Evolutionary conservation across 2,329 filamentous ascomycete genomes (phyloP).

Genomic region (Aspergillus versicolor): DNA sequence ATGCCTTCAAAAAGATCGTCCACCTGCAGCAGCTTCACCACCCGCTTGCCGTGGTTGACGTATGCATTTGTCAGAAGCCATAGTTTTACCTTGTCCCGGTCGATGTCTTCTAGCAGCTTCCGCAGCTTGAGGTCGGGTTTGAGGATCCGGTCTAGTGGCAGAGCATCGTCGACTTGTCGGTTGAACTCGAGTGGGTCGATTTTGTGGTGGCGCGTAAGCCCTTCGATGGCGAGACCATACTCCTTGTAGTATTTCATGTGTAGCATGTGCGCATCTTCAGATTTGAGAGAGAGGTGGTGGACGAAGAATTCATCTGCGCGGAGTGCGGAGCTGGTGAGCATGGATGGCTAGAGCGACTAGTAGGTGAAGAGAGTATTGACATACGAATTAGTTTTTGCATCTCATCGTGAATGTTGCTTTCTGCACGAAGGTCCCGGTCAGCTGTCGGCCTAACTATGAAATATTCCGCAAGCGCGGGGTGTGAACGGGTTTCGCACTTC

Average conservation of each 20-base stretch:
- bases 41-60: conserved; percentile 78
- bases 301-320: conserved; percentile 58
- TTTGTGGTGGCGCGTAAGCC: conserved; percentile 87
- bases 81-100: conserved; percentile 76
- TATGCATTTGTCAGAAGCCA: conserved; percentile 99
- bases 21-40: conserved; percentile 75
- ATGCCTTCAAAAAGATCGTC: conserved; percentile 92
- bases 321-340: background rate
- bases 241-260: conserved; percentile 92
- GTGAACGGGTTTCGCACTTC: conserved; percentile 57
- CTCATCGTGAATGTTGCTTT: conserved; percentile 77
- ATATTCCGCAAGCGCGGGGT: background rate
- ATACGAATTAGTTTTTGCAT: conserved; percentile 78
- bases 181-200: conserved; percentile 97
- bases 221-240: conserved; percentile 96
- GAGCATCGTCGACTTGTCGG: conserved; percentile 85
- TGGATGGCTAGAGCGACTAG: background rate
- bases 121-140: conserved; percentile 74
- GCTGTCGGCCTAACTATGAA: background rate
- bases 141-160: conserved; percentile 83
- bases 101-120: conserved; percentile 75
- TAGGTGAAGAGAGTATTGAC: conserved; percentile 18
- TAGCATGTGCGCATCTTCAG: conserved; percentile 77
- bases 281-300: conserved; percentile 69
- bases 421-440: conserved; percentile 40